These are phyloP conservation scores for Dactylellina cionopaga DNA, from an alignment of 2,329 filamentous ascomycete species.

Conservation along the genomic window DNA sequence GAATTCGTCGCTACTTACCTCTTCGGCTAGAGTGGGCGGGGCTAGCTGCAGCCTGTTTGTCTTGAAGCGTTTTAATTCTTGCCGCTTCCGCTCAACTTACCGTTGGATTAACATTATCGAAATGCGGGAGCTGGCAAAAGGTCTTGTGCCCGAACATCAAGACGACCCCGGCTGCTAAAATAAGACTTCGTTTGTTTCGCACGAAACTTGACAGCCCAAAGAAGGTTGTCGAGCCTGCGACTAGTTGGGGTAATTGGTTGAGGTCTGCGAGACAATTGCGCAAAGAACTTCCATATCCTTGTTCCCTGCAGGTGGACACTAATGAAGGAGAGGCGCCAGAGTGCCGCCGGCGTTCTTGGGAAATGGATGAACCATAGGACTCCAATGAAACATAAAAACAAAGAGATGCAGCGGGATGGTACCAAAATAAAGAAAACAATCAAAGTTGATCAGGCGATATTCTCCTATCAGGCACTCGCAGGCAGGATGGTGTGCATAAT, in stretches of 20 bases:
- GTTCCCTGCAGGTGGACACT: slow-evolving; percentile 47
- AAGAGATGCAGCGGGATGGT: slow-evolving; percentile 1
- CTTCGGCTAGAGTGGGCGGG: slow-evolving; percentile 31
- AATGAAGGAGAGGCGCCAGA: slow-evolving; percentile 42
- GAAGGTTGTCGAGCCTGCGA: slow-evolving; percentile 47
- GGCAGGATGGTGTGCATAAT: slow-evolving; percentile 51
- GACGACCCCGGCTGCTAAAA: slow-evolving; percentile 50
- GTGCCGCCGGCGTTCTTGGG: slow-evolving; percentile 41
- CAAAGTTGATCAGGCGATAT: slow-evolving; percentile 27
- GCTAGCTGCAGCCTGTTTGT: slow-evolving; percentile 46
- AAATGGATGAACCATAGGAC: slow-evolving; percentile 39
- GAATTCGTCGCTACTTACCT: slow-evolving; percentile 45
- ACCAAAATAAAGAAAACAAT: slow-evolving; percentile 41
- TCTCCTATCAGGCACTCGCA: slow-evolving; percentile 32
- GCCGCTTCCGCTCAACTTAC: slow-evolving; percentile 48
- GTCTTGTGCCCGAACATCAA: slow-evolving; percentile 48
- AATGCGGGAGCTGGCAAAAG: slow-evolving; percentile 50
- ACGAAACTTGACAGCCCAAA: slow-evolving; percentile 53
- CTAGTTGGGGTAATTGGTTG: slow-evolving; percentile 50
- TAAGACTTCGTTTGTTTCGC: slow-evolving; percentile 53
- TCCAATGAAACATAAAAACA: slow-evolving; percentile 42
- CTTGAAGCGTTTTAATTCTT: slow-evolving; percentile 50
- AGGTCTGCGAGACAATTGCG: slow-evolving; percentile 51
- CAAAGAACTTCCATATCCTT: slow-evolving; percentile 52
- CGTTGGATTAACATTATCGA: slow-evolving; percentile 45